Conservation (phyloP, 805 yeast genomes). For the Scheffersomyces amazonensis region DNA sequence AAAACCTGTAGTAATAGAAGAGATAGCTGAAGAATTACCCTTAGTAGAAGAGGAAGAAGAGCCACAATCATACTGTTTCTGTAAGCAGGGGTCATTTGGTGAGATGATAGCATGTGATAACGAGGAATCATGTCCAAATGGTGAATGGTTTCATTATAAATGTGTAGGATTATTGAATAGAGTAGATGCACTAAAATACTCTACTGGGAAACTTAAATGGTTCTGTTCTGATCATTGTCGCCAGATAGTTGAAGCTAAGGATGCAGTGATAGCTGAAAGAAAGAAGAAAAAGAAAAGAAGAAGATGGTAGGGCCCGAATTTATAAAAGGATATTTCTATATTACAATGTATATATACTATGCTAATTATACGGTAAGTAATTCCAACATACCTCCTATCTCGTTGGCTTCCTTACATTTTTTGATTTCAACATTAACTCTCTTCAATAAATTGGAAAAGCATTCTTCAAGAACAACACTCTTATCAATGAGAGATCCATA, state of each 20-base stretch:
- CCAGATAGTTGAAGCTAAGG: constrained; percentile 7
- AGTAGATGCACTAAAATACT: constrained; percentile 34
- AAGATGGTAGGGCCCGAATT: constrained; percentile 14
- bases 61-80: constrained; percentile 67
- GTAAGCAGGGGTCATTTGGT: constrained; percentile 92
- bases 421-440: constrained; percentile 67
- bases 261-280: constrained; percentile 4
- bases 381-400: constrained; percentile 91
- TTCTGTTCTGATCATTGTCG: constrained; percentile 36
- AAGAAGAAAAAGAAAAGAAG: constrained; percentile 13
- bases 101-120: constrained; percentile 97
- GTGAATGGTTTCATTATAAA: constrained; percentile 46
- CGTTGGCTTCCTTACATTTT: constrained; percentile 83
- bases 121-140: constrained; percentile 36
- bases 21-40: not conserved
- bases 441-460: constrained; percentile 57
- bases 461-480: constrained; percentile 74
- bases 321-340: too few relatives aligned
- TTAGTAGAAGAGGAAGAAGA: constrained; percentile 12
- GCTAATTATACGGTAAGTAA: constrained; percentile 53
- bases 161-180: constrained; percentile 39
- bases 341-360: constrained; percentile 1
- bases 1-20: not conserved
- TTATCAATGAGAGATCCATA: constrained; percentile 72
- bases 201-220: constrained; percentile 37